A percentile compares a stretch with the other conserved stretches of the same genome.
Evolutionary conservation across 2,329 filamentous ascomycete genomes (phyloP).

Genomic region (Pezicula rhizophila): DNA sequence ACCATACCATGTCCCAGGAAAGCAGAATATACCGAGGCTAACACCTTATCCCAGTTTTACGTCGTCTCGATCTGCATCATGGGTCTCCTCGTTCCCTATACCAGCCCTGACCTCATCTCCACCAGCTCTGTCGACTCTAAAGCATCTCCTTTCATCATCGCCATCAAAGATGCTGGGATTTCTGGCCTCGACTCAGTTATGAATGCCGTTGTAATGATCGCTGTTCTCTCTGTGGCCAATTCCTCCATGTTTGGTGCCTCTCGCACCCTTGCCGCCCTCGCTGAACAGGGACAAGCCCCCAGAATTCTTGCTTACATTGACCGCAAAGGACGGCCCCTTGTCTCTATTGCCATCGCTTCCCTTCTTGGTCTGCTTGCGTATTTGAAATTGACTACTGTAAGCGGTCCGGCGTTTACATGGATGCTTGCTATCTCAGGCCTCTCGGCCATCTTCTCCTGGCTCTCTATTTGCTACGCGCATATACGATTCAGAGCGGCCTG

Average conservation of each 20-base stretch:
- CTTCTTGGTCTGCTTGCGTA: conserved; percentile 68
- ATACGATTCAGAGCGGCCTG: conserved; percentile 84
- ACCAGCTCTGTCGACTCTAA: conserved; percentile 57
- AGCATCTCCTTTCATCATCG: conserved; percentile 89
- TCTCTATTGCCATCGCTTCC: conserved; percentile 62
- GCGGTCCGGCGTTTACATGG: conserved; percentile 67
- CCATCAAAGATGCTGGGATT: conserved; percentile 80
- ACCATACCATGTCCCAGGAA: too few species aligned
- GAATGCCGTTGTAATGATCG: conserved; percentile 88
- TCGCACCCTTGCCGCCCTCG: conserved; percentile 81
- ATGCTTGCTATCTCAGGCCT: conserved; percentile 69
- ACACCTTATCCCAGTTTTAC: conserved; percentile 57
- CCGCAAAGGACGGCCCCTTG: conserved; percentile 71
- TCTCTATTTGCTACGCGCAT: conserved; percentile 77
- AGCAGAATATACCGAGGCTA: too few species aligned
- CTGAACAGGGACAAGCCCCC: conserved; percentile 81
- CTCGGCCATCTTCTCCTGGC: conserved; percentile 73
- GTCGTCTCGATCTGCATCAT: conserved; percentile 75
- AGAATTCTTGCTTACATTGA: conserved; percentile 74
- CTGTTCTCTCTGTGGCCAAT: conserved; percentile 87
- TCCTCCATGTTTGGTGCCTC: conserved; percentile 88
- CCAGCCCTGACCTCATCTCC: conserved; percentile 56
- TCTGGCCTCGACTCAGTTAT: conserved; percentile 77
- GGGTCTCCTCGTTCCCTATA: conserved; percentile 74
- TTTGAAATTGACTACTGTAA: conserved; percentile 55